These are phyloP conservation scores for Aspergillus eucalypticola DNA, from an alignment of 2,329 filamentous ascomycete species.

Conservation along the genomic window DNA sequence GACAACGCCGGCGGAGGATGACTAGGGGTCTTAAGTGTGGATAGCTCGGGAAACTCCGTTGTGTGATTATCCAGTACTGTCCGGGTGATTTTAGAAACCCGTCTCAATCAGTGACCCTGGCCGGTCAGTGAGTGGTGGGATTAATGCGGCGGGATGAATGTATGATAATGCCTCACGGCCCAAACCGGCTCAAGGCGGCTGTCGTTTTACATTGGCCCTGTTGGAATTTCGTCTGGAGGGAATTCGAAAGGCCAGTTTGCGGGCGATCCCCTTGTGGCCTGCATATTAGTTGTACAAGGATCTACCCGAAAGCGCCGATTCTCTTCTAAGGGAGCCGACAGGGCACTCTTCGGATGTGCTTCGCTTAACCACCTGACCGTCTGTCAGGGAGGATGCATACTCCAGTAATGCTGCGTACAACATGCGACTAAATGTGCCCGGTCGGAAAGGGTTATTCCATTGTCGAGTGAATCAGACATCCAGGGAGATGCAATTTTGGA, in stretches of 20 bases:
- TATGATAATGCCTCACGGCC: neutral
- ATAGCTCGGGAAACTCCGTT: neutral
- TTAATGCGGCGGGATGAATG: neutral
- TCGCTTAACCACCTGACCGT: too few relatives aligned
- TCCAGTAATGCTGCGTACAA: too few relatives aligned
- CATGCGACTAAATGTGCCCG: too few relatives aligned
- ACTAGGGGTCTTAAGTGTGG: too few relatives aligned
- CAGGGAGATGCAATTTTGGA: neutral
- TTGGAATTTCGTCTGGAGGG: neutral
- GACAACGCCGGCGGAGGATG: neutral
- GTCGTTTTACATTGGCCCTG: neutral
- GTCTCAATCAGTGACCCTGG: neutral
- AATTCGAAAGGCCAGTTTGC: neutral
- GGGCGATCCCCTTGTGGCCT: neutral
- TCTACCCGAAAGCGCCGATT: too few relatives aligned
- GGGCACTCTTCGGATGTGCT: too few relatives aligned
- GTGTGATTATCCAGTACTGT: neutral
- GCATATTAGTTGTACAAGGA: neutral
- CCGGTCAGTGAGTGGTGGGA: neutral
- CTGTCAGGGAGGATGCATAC: too few relatives aligned
- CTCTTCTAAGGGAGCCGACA: too few relatives aligned
- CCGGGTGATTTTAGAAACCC: neutral
- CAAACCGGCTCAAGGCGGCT: neutral
- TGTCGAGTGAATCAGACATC: neutral
- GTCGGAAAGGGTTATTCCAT: too few relatives aligned